Evolutionary conservation across 306 rosid species (phyloP).

Genomic region (Castanea sativa): DNA sequence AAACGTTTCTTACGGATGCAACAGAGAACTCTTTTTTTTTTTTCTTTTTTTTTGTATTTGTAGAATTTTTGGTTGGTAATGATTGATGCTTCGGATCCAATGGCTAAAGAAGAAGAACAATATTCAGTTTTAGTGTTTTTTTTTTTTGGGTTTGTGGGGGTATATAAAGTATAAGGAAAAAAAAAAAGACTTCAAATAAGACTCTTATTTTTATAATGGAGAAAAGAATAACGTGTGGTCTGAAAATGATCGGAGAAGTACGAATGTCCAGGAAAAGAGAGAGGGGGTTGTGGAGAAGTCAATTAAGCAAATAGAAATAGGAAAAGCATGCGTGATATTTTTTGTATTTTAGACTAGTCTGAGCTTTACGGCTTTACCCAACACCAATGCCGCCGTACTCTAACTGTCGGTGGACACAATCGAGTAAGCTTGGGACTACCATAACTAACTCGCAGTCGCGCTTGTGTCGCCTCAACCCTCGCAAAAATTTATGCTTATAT

Average conservation of each 20-base stretch:
- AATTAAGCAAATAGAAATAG: neutral
- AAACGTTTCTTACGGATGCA: too few relatives aligned
- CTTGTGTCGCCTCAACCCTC: too few relatives aligned
- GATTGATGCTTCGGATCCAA: neutral
- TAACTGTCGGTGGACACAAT: neutral
- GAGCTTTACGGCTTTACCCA: neutral
- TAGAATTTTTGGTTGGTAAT: too few relatives aligned
- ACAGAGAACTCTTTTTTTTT: too few relatives aligned
- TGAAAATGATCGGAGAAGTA: neutral
- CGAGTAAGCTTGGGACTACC: neutral
- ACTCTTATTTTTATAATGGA: too few relatives aligned
- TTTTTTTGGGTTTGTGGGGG: too few relatives aligned
- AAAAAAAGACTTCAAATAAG: too few relatives aligned
- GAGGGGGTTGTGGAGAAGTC: neutral
- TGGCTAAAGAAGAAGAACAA: neutral
- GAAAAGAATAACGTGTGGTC: too few relatives aligned
- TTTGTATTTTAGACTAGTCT: neutral
- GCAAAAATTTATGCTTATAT: too few relatives aligned
- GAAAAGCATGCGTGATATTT: neutral
- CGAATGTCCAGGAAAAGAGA: neutral
- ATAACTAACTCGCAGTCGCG: neutral
- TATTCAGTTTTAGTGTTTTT: neutral
- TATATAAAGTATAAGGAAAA: too few relatives aligned
- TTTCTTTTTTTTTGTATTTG: neutral
- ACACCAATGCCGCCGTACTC: conserved; percentile 4